phyloP scores from a whole-genome alignment of 352 stramenopile species.

The Pilasporangium apinafurcum region DNA sequence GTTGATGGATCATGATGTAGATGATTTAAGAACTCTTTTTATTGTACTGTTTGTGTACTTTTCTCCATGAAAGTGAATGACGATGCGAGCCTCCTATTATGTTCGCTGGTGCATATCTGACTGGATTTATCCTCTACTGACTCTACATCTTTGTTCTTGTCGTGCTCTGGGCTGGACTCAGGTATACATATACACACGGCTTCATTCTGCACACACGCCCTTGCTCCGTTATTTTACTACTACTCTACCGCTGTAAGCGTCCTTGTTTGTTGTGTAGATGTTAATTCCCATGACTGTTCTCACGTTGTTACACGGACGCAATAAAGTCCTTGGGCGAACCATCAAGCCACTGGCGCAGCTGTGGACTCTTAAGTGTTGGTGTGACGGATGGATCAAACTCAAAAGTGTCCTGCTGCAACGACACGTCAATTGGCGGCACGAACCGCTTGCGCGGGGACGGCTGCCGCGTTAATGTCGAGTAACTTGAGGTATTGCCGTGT shows the following conservation, averaged over 20 bases:
- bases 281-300: conserved; percentile 3
- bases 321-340: conserved; percentile 78
- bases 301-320: conserved; percentile 53
- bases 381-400: conserved; percentile 84
- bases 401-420: conserved; percentile 75
- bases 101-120: neutral
- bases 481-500: conserved; percentile 39
- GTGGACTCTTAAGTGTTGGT: conserved; percentile 81
- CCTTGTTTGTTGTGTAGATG: conserved; percentile 6
- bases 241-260: neutral
- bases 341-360: conserved; percentile 80
- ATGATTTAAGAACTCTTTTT: too few relatives aligned
- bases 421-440: conserved; percentile 69
- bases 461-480: conserved; percentile 33
- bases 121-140: neutral
- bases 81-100: too few relatives aligned
- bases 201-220: neutral
- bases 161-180: neutral
- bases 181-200: neutral
- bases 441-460: conserved; percentile 72
- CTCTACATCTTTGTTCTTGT: neutral
- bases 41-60: too few relatives aligned
- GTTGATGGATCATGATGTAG: too few relatives aligned
- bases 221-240: too few relatives aligned
- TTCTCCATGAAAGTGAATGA: too few relatives aligned